Conservation (phyloP, 768 basidiomycete genomes). For the Lentinula boryana region DNA sequence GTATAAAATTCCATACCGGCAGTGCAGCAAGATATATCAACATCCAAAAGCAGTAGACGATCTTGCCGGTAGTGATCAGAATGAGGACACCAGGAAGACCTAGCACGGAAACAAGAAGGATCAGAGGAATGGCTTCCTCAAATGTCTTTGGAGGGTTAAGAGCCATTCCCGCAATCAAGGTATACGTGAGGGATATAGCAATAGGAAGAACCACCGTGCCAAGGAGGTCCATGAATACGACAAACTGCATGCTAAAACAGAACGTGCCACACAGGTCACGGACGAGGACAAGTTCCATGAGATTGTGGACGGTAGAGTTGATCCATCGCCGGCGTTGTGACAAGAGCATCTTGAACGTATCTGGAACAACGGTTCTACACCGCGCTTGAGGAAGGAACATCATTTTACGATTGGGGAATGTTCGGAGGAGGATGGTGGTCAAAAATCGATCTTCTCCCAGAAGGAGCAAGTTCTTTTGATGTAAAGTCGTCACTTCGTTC, state of each 20-base stretch:
- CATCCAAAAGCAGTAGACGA: conserved; percentile 99
- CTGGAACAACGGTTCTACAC: conserved; percentile 93
- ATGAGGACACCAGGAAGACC: conserved; percentile 92
- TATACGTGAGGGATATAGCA: conserved; percentile 87
- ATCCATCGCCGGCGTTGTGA: conserved; percentile 99
- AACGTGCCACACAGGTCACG: conserved; percentile 98
- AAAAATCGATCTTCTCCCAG: conserved; percentile 99
- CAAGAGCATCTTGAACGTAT: conserved; percentile 87
- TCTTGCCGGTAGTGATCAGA: conserved; percentile 88
- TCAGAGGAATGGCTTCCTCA: conserved; percentile 88
- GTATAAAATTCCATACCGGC: conserved; percentile 93
- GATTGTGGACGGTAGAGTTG: conserved; percentile 98
- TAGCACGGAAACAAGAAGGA: conserved; percentile 84
- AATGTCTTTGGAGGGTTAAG: conserved; percentile 79
- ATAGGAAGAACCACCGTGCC: conserved; percentile 91
- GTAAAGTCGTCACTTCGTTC: conserved; percentile 85
- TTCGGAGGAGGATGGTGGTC: conserved; percentile 91
- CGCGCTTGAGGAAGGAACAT: conserved; percentile 97
- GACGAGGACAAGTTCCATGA: conserved; percentile 97
- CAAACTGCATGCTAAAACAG: conserved; percentile 99
- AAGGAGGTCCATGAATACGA: conserved; percentile 95
- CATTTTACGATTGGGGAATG: conserved; percentile 99
- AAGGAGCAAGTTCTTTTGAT: conserved; percentile 95
- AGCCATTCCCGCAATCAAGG: conserved; percentile 77
- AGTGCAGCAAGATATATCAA: conserved; percentile 87